Base-by-base conservation (phyloP, 192 early-diverging fungal species). In the Gorgonomyces haynaldii region DNA sequence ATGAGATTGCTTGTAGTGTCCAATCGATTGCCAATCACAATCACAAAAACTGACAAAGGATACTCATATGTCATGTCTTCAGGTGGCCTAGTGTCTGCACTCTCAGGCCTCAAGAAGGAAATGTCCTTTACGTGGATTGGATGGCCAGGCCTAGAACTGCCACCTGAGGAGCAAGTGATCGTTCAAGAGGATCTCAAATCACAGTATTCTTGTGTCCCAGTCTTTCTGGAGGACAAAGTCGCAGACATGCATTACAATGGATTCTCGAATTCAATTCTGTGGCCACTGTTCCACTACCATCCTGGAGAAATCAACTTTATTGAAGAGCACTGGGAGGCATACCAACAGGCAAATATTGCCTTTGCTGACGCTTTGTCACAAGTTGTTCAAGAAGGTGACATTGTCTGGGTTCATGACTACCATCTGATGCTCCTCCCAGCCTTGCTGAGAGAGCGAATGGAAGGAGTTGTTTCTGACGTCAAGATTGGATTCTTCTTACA, bases 261-360 rank as follows among this genome's bases (percentile, higher is more conserved):
- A 3, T 96, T 99, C 71, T 92, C 90, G 21, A 99, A 99, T 45
- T 16, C 45, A 56, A 95, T 98, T 45, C 80, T 98, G 30, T 96
- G 92, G 96, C 96, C 96, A 3, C 68, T 99, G 40, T 99, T 99
- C 72, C 96, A 99, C 65, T 99, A 99, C 65, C 91, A 97, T 56
- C 91, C 92, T 7, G 90, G 92, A 37, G 96, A 99, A 68, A 94
- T 99, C 56, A 78, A 82, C 4, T 99, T 99, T 55, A 83, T 91
- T 62, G 85, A 90, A 58, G 77, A 78, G 6, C 81, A 88, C 60
- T 99, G 91, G 91, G 85, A 91, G 12, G 91, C 84, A 8, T 99
- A 99, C 63, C 81, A 89, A 62, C 62, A 73, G 22, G 94, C 88
- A 45, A 99, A 99, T 72, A 46, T 47, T 25, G 72, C 82, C n/a